Evolutionary conservation across 495 filamentous ascomycete species (phyloP).

Genomic region (Zalerion maritima): DNA sequence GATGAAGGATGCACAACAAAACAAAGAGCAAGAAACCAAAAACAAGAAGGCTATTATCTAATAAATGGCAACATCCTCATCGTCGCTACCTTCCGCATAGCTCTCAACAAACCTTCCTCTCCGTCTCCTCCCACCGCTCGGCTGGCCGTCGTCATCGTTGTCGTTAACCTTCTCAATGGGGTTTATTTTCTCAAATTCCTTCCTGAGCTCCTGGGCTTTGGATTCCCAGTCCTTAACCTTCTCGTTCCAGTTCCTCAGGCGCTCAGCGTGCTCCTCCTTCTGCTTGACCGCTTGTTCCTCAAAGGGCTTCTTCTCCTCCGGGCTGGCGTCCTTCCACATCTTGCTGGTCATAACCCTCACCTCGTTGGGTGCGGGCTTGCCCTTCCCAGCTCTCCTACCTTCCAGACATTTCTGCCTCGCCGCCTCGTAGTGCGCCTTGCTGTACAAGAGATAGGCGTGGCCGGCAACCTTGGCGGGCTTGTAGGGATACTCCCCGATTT

Average conservation of each 20-base stretch:
- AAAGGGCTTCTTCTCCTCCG: conserved; percentile 58
- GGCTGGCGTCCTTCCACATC: conserved; percentile 71
- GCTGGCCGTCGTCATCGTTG: conserved; percentile 8
- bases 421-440: conserved; percentile 63
- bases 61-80: no score
- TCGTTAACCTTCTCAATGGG: conserved; percentile 18
- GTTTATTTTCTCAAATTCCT: conserved; percentile 47
- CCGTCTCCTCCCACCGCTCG: conserved; percentile 13
- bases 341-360: conserved; percentile 67
- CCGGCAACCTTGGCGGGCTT: conserved; percentile 53
- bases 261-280: conserved; percentile 45
- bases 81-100: conserved; percentile 25
- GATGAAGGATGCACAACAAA: no score
- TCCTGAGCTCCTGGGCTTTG: conserved; percentile 41
- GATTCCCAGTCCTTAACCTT: conserved; percentile 55
- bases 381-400: conserved; percentile 44
- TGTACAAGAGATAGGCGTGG: conserved; percentile 64
- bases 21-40: no score
- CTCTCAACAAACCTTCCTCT: conserved; percentile 21
- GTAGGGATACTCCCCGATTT: conserved; percentile 58
- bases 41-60: no score
- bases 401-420: conserved; percentile 62
- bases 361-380: conserved; percentile 59
- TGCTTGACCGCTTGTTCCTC: conserved; percentile 53
- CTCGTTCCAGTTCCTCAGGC: conserved; percentile 40